A percentile compares a stretch with the other conserved stretches of the same genome.
phyloP scores from a whole-genome alignment of 257 asterid species.

The Nicotiana otophora region DNA sequence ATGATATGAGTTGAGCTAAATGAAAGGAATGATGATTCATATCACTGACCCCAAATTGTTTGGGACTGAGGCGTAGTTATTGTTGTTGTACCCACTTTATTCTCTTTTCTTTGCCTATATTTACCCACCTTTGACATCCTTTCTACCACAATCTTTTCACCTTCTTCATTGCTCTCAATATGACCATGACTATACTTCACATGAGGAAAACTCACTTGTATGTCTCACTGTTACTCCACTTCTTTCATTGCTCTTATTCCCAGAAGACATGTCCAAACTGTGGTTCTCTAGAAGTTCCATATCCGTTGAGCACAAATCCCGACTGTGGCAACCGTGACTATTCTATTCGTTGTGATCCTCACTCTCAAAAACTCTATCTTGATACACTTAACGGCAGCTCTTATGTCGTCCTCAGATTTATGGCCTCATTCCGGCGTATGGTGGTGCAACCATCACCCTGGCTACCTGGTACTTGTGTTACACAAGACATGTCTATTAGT shows the following conservation, averaged over 20 bases:
- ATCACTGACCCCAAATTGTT: too few species aligned
- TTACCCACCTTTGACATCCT: constrained; percentile 12
- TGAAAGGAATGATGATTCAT: too few species aligned
- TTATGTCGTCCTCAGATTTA: constrained; percentile 19
- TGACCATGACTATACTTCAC: constrained; percentile 9
- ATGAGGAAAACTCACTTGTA: constrained; percentile 6
- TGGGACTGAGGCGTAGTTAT: too few species aligned
- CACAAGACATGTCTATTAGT: constrained; percentile 29
- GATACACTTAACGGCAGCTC: constrained; percentile 42
- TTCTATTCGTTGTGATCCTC: constrained; percentile 30
- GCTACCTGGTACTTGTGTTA: constrained; percentile 27
- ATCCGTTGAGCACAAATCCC: constrained; percentile 38
- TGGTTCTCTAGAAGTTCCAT: constrained; percentile 35
- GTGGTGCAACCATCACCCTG: constrained; percentile 43
- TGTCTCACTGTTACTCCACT: constrained; percentile 17
- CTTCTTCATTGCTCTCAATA: constrained; percentile 9
- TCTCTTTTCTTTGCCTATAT: constrained; percentile 26
- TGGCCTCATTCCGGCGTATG: constrained; percentile 24
- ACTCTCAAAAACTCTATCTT: constrained; percentile 31
- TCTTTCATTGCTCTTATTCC: constrained; percentile 20
- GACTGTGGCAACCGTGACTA: constrained; percentile 32
- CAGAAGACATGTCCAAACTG: constrained; percentile 35
- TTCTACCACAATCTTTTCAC: constrained; percentile 11
- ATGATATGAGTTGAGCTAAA: too few species aligned
- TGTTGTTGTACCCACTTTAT: constrained; percentile 16